Base-by-base conservation (phyloP, 306 rosid genomes). In the Gastrolobium bilobum region DNA sequence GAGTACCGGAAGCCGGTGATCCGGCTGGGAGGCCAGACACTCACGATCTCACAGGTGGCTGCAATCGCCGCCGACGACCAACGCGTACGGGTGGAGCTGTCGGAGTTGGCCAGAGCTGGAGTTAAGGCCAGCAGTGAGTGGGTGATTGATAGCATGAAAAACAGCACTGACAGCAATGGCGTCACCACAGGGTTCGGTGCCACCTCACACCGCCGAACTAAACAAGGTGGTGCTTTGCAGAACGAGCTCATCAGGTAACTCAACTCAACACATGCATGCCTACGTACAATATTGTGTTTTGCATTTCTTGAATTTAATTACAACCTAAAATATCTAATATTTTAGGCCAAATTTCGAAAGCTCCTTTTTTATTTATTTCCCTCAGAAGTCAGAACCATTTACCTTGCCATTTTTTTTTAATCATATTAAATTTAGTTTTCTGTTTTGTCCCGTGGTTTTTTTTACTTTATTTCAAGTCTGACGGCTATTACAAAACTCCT, bases 141-240 rank as follows among this genome's bases (percentile, higher is more conserved):
- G 98, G 97, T 94, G 9, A 86, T 92, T 91, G 87, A 92, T 1
- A 89, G 93, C 62, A 87, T 92, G 94, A 82, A 68, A n/a, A 89
- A 88, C 0, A 97, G 98, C 0, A 92, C 91, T 0, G 97, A 94
- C 71, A 92, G 94, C 52, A 92, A 94, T 8, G 98, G 98, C 13
- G 95, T 94, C 43, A 94, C 98, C 61, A 94, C 98, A 9, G 98
- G 98, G 0, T 92, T 94, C 66, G 98, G 98, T 47, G 97, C 98
- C 0, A 92, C 97, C 2, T 92, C 98, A 0, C 98, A 94, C 65
- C 76, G 97, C n/a, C 73, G 97, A 33, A 94, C 98, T 59, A 94
- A 90, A 31, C 86, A 92, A 30, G 98, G 97, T 15, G 97, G 84
- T 35, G 98, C 98, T 40, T 86, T 94, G 44, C 98, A 94, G 37